These are phyloP conservation scores for Acanthamoeba castellanii DNA, from an alignment of 208 protist genomes.

Conservation along the genomic window DNA sequence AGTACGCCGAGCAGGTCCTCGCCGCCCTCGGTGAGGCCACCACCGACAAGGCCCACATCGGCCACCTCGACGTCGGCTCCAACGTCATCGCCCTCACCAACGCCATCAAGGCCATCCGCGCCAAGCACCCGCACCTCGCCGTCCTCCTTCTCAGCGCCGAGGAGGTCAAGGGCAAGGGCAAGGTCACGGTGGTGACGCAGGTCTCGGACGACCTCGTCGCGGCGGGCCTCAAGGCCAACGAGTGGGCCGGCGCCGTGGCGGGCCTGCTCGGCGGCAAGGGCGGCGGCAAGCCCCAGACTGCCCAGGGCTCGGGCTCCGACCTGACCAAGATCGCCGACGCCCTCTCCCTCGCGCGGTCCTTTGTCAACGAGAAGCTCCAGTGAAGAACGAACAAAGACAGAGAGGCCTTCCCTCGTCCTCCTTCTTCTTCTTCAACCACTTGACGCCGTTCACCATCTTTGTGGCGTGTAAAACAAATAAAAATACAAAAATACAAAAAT, in stretches of 20 bases:
- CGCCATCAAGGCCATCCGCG: constrained; percentile 72
- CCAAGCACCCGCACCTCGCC: constrained; percentile 71
- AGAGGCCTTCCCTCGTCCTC: neutral
- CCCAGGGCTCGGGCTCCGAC: constrained; percentile 81
- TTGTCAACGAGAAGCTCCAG: neutral
- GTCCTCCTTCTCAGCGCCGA: constrained; percentile 70
- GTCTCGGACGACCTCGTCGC: constrained; percentile 3
- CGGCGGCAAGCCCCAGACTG: constrained; percentile 83
- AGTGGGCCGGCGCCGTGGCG: constrained; percentile 81
- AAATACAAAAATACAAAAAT: constrained; percentile 6
- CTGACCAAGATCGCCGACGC: constrained; percentile 73
- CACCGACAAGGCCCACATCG: constrained; percentile 9
- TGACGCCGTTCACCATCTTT: too few relatives aligned
- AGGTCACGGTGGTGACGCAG: constrained; percentile 38
- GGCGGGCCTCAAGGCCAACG: constrained; percentile 58
- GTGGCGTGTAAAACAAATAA: neutral
- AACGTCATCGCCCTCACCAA: constrained; percentile 63
- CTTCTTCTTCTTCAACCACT: too few relatives aligned
- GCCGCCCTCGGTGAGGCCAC: constrained; percentile 36
- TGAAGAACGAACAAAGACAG: neutral
- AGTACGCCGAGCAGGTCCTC: constrained; percentile 55
- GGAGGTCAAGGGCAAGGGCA: constrained; percentile 37
- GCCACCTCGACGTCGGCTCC: constrained; percentile 60
- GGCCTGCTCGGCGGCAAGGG: constrained; percentile 81
- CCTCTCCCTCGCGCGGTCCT: constrained; percentile 55